Evolutionary conservation across 345 rosid species (phyloP).

Genomic region (Boechera retrofracta): DNA sequence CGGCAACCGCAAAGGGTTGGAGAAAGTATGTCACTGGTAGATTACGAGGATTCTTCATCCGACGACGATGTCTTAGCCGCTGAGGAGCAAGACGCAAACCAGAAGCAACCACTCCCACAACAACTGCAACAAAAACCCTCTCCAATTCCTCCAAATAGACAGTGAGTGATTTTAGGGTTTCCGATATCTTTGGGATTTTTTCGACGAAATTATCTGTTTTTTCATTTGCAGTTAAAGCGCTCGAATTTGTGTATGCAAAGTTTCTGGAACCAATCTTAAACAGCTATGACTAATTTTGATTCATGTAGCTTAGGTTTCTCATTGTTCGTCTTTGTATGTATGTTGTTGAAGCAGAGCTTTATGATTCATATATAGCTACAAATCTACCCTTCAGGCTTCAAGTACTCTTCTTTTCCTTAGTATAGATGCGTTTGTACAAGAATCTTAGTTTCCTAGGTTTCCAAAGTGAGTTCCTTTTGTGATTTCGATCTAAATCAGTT

Average conservation of each 20-base stretch:
- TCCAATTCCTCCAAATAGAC: conserved; percentile 11
- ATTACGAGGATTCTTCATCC: conserved; percentile 47
- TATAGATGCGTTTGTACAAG: neutral
- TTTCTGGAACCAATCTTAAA: conserved; percentile 10
- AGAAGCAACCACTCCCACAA: conserved; percentile 14
- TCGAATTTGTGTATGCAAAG: neutral
- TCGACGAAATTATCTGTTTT: neutral
- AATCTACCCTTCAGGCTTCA: neutral
- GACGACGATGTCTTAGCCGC: conserved; percentile 39
- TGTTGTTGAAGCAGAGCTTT: neutral
- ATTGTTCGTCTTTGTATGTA: conserved; percentile 9
- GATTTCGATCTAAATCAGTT: conserved; percentile 4
- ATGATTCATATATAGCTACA: neutral
- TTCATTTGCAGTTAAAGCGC: neutral
- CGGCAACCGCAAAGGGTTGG: neutral
- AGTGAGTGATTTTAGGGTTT: conserved; percentile 40
- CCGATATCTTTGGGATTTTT: neutral
- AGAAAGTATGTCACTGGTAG: conserved; percentile 42
- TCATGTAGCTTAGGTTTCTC: conserved; percentile 12
- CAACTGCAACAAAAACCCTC: neutral
- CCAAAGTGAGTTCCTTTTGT: conserved; percentile 10
- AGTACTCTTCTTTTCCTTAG: neutral
- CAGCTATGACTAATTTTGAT: conserved; percentile 3
- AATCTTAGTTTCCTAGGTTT: conserved; percentile 7
- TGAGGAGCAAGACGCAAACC: neutral